Evolutionary conservation across 225 moss, liverwort and hornwort genomes (phyloP).

Genomic region (Straminergon stramineum): DNA sequence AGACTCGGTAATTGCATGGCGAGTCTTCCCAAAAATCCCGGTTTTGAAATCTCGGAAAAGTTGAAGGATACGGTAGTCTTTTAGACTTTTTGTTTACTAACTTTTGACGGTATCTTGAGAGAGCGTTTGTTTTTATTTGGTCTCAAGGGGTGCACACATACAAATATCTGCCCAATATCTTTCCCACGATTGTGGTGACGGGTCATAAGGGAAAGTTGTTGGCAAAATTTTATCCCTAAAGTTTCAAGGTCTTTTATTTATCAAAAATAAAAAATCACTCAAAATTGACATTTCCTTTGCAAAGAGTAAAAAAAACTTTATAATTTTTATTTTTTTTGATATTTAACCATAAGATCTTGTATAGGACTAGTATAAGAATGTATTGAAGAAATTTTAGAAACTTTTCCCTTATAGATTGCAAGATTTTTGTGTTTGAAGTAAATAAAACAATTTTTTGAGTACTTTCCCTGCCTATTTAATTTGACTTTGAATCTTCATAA

Average conservation of each 20-base stretch:
- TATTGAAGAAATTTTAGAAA: neutral
- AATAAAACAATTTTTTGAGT: neutral
- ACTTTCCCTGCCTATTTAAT: accelerated
- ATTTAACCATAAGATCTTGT: neutral
- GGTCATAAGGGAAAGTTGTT: neutral
- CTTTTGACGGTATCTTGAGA: neutral
- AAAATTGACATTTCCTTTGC: neutral
- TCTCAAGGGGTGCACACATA: too few relatives aligned
- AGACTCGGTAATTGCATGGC: neutral
- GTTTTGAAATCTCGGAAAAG: neutral
- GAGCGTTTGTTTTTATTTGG: neutral
- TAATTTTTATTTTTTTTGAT: accelerated
- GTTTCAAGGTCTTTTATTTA: accelerated
- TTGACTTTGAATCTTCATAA: neutral
- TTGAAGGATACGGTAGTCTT: neutral
- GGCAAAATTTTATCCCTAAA: neutral
- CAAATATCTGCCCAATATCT: neutral
- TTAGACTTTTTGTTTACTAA: too few relatives aligned
- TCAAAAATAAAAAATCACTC: neutral
- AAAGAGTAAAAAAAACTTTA: neutral
- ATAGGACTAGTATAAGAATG: neutral
- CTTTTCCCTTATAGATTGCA: accelerated
- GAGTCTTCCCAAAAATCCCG: neutral
- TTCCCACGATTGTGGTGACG: neutral
- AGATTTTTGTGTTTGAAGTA: neutral